These are phyloP conservation scores for Penicillium sclerotiorum DNA, from an alignment of 2,329 filamentous ascomycete species.

Conservation along the genomic window DNA sequence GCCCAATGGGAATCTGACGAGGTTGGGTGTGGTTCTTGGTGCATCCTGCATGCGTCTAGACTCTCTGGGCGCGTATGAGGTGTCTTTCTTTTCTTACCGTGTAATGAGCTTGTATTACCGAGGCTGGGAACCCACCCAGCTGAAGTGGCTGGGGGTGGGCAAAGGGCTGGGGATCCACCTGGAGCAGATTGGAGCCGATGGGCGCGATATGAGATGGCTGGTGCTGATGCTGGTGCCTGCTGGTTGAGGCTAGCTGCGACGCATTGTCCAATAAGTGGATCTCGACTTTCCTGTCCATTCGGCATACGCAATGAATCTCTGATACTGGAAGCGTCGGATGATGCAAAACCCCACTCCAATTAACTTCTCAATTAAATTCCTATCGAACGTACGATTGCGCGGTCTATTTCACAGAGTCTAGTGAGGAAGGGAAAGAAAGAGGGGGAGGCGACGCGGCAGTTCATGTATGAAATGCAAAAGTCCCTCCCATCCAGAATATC, in stretches of 20 bases:
- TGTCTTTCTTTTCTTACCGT: conserved; percentile 2
- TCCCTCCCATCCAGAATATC: no score
- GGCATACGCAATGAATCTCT: neutral
- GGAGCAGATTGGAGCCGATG: conserved; percentile 1
- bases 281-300: no score
- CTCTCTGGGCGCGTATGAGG: conserved; percentile 10
- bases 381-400: neutral
- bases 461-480: neutral
- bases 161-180: conserved; percentile 1
- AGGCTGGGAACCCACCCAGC: conserved; percentile 5
- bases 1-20: neutral
- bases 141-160: conserved; percentile 8
- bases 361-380: neutral
- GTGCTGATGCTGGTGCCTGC: neutral
- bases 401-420: neutral
- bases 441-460: neutral
- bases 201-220: neutral
- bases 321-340: neutral
- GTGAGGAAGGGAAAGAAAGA: neutral
- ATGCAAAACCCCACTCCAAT: neutral
- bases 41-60: conserved; percentile 22
- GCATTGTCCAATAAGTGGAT: no score
- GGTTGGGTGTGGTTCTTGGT: neutral
- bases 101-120: conserved; percentile 7
- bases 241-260: no score